These are phyloP conservation scores for Helichrysum umbraculigerum DNA, from an alignment of 129 eudicot genomes.

Conservation along the genomic window DNA sequence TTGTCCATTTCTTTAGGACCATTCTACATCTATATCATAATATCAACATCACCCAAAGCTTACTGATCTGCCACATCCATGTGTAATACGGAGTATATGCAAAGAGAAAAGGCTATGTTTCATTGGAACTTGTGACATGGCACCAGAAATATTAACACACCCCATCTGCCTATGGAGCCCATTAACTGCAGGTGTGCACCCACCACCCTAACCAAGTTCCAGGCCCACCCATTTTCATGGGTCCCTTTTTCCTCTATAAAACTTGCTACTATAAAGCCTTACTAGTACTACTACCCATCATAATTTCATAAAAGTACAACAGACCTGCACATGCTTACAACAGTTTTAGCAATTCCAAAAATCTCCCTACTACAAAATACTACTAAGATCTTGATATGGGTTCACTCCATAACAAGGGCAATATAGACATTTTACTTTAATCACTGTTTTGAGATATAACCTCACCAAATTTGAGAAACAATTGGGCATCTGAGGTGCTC, in stretches of 20 bases:
- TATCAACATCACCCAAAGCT: constrained; percentile 31
- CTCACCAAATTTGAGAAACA: constrained; percentile 89
- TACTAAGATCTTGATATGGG: constrained; percentile 11
- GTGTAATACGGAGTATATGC: constrained; percentile 24
- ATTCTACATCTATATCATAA: constrained; percentile 25
- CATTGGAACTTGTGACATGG: constrained; percentile 30
- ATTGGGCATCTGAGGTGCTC: constrained; percentile 97
- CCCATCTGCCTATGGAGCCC: constrained; percentile 35
- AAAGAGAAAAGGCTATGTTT: constrained; percentile 22
- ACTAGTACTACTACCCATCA: constrained; percentile 12
- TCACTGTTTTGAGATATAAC: constrained; percentile 89
- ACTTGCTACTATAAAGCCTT: not conserved
- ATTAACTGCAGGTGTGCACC: constrained; percentile 23
- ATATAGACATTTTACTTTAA: constrained; percentile 39
- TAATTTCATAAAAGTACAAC: constrained; percentile 33
- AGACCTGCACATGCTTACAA: constrained; percentile 33
- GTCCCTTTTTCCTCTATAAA: constrained; percentile 15
- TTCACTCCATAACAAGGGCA: constrained; percentile 21
- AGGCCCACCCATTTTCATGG: constrained; percentile 38
- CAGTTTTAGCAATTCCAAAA: constrained; percentile 22
- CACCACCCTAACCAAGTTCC: constrained; percentile 8
- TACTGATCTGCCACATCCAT: constrained; percentile 34
- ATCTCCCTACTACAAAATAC: constrained; percentile 15
- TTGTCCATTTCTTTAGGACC: constrained; percentile 38
- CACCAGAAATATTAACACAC: constrained; percentile 30